These are phyloP conservation scores for Botryosphaeria agaves DNA, from an alignment of 2,329 filamentous ascomycete species.

Conservation along the genomic window DNA sequence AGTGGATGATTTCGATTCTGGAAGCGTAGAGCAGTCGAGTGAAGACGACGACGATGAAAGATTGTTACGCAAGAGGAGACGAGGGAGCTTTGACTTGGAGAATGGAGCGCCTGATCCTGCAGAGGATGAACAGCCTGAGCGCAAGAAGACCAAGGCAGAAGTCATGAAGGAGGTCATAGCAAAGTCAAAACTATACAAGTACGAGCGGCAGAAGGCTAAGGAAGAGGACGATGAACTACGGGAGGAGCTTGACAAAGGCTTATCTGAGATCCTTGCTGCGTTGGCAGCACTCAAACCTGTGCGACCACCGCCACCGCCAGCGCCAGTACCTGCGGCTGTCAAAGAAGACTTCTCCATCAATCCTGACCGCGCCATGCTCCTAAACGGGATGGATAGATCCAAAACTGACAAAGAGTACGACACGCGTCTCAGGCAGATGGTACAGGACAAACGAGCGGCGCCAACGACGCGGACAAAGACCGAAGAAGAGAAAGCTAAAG, in stretches of 20 bases:
- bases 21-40: constrained; percentile 41
- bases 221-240: constrained; percentile 85
- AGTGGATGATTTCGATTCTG: constrained; percentile 61
- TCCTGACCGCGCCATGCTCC: constrained; percentile 42
- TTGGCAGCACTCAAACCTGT: constrained; percentile 40
- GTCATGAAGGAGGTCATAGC: constrained; percentile 97
- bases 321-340: constrained; percentile 17
- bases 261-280: constrained; percentile 58
- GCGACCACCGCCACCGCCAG: constrained; percentile 21
- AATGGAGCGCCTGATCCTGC: constrained; percentile 38
- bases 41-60: constrained; percentile 19
- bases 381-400: constrained; percentile 37
- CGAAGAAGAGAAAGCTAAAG: constrained; percentile 65
- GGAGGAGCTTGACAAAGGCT: constrained; percentile 67
- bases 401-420: constrained; percentile 81
- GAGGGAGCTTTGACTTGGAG: constrained; percentile 30
- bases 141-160: constrained; percentile 90
- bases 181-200: constrained; percentile 91
- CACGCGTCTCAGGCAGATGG: constrained; percentile 60
- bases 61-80: constrained; percentile 22
- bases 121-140: constrained; percentile 44
- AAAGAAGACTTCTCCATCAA: constrained; percentile 29
- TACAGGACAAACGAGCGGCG: constrained; percentile 67
- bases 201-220: constrained; percentile 79
- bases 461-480: constrained; percentile 84